These are phyloP conservation scores for Coemansia sp. DNA, from an alignment of 192 early-diverging fungal species.

Conservation along the genomic window DNA sequence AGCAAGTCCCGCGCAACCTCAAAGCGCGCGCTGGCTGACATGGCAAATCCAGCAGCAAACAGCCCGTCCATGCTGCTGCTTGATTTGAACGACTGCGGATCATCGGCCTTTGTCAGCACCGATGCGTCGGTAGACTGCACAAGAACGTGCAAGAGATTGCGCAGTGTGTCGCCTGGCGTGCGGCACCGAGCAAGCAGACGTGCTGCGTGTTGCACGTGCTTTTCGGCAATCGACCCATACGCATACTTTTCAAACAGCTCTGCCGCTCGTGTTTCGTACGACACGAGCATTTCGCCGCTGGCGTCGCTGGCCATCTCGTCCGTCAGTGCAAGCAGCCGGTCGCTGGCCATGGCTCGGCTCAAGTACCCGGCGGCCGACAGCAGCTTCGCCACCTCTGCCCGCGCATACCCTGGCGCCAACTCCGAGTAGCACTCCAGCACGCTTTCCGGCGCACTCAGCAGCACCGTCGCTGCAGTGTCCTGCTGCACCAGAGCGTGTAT, in stretches of 20 bases:
- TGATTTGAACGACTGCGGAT: slow-evolving; percentile 24
- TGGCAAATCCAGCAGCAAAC: slow-evolving; percentile 32
- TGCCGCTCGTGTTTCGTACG: slow-evolving; percentile 31
- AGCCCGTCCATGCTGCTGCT: slow-evolving; percentile 51
- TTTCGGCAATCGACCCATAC: slow-evolving; percentile 7
- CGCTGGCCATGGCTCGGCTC: slow-evolving; percentile 11
- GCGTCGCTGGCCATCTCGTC: slow-evolving; percentile 38
- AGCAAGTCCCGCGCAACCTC: slow-evolving; percentile 31
- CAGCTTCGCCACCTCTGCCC: slow-evolving; percentile 21
- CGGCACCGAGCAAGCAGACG: slow-evolving; percentile 28
- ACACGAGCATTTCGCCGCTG: slow-evolving; percentile 44
- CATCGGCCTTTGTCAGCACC: slow-evolving; percentile 6
- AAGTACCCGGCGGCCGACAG: slow-evolving; percentile 32
- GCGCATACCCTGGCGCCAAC: slow-evolving; percentile 25
- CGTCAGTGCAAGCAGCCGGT: slow-evolving; percentile 14
- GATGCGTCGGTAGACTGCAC: slow-evolving; percentile 13
- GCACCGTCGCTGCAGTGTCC: slow-evolving; percentile 32
- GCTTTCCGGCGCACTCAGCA: slow-evolving; percentile 30
- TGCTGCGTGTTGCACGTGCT: slow-evolving; percentile 17
- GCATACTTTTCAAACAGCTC: slow-evolving; percentile 46
- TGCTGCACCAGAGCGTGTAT: slow-evolving; percentile 27
- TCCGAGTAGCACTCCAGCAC: slow-evolving; percentile 18
- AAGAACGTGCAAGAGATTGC: slow-evolving; percentile 25
- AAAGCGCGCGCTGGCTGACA: slow-evolving; percentile 26
- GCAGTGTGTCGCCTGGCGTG: slow-evolving; percentile 22